These are phyloP conservation scores for Solanum dulcamara DNA, from an alignment of 257 asterid species.

Conservation along the genomic window DNA sequence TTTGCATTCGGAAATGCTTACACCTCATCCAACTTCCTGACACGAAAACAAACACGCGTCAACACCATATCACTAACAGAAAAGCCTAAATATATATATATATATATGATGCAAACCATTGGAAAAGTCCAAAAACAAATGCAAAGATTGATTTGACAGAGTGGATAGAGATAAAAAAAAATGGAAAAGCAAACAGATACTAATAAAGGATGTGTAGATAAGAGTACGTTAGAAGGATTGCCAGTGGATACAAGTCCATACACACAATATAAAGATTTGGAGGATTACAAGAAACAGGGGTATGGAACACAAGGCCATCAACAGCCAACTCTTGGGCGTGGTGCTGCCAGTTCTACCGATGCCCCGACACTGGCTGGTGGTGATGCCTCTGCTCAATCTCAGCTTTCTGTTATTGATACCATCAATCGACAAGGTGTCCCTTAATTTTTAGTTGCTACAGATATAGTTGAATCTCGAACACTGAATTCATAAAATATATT, in stretches of 20 bases:
- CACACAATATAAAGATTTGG: constrained; percentile 73
- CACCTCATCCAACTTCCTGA: constrained; percentile 17
- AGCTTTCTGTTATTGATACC: constrained; percentile 30
- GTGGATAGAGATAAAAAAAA: background rate
- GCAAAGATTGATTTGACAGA: background rate
- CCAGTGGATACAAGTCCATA: constrained; percentile 74
- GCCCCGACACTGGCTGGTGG: constrained; percentile 58
- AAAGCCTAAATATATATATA: background rate
- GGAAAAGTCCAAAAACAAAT: background rate
- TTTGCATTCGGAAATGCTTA: background rate
- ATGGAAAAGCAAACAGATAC: constrained; percentile 26
- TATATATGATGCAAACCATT: background rate
- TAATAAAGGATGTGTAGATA: background rate
- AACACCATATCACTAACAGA: background rate
- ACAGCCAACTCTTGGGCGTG: constrained; percentile 65
- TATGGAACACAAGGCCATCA: constrained; percentile 80
- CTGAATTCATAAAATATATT: background rate
- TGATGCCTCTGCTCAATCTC: constrained; percentile 7
- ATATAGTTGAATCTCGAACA: background rate
- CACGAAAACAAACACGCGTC: constrained; percentile 25
- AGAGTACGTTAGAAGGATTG: constrained; percentile 33
- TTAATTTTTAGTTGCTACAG: background rate
- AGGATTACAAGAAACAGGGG: constrained; percentile 73
- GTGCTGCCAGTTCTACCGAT: constrained; percentile 81
- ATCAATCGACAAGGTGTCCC: constrained; percentile 17